Evolutionary conservation across 2,329 filamentous ascomycete species (phyloP), one percentile per base, ranked within the genome.

Genomic region (Colletotrichum ledebouriae): DNA sequence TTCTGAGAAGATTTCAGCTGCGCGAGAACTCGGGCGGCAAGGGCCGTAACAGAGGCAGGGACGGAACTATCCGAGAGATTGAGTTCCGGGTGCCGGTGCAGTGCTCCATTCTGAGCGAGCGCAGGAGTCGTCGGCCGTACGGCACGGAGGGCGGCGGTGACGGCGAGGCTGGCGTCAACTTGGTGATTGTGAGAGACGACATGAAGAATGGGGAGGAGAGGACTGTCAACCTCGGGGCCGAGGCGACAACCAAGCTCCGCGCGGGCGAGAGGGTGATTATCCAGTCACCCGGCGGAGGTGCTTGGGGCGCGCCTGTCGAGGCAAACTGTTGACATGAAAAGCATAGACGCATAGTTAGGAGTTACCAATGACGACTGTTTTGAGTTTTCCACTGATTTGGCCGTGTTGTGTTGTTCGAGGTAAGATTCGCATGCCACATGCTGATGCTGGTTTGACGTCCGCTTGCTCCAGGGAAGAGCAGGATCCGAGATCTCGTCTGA

Each of bases 11-110:
- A 72, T 95, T 94, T 76, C 84, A 85, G 12, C 80, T 95, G 10
- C 80, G 92, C 1, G 72, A 79, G 1, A 89, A 87, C 0, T 90
- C 87, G 39, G 89, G 88, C 0, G 92, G 93, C 0, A 74, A 75
- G 2, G 93, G 93, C 0, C 84, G 87, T 75, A 88, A 92, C 73
- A 79, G 80, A 0, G 92, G 93, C n/a, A 93, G 93, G 2, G 89
- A 94, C 73, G 93, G 93, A 12, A 90, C 93, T 0, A 82, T 94
- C 0, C 80, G 93, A 0, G 93, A 96, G 69, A 94, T 96, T 67
- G 93, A 96, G 78, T 94, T 94, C 77, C 85, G 92, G 2, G 89
- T 92, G 47, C 90, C 92, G 0, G 86, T 96, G 5, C 90, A 94
- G 77, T 92, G 92, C 13, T 92, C 89, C 1, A 95, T 97, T 29